Percentiles rank a stretch among this genome's conserved stretches.
Evolutionary conservation across 352 stramenopile genomes (phyloP).

Genomic region (Pythium dissimile): DNA sequence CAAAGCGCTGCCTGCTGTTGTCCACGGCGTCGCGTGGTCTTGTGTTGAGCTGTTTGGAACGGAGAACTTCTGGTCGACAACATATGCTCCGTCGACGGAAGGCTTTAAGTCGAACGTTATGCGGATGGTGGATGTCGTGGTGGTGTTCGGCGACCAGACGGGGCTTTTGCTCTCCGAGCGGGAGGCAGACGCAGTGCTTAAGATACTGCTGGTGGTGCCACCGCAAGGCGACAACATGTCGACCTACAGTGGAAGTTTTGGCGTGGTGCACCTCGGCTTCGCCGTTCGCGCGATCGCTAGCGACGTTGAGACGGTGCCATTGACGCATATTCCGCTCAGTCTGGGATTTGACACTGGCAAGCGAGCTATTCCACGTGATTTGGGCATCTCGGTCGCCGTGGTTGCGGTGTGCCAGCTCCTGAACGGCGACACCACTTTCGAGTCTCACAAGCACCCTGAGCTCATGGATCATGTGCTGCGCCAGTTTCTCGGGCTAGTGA

Average conservation of each 20-base stretch:
- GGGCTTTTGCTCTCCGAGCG: conserved; percentile 35
- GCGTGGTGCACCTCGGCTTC: conserved; percentile 3
- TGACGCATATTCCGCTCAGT: conserved; percentile 1
- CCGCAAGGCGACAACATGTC: neutral
- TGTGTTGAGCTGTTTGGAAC: conserved; percentile 29
- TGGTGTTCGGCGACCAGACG: conserved; percentile 39
- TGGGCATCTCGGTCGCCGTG: neutral
- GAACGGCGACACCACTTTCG: conserved; percentile 7
- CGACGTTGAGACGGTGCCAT: neutral
- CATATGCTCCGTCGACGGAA: neutral
- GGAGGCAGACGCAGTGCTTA: conserved; percentile 36
- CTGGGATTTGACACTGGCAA: neutral
- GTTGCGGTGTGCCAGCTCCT: neutral
- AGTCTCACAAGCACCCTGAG: neutral
- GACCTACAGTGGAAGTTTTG: neutral
- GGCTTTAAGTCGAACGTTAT: neutral
- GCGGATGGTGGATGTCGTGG: conserved; percentile 31
- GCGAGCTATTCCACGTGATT: neutral
- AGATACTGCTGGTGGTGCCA: conserved; percentile 19
- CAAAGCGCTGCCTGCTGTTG: neutral
- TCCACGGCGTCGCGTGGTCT: conserved; percentile 19
- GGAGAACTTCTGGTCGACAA: conserved; percentile 42
- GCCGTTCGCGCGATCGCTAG: neutral
- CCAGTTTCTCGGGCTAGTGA: conserved; percentile 15
- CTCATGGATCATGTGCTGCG: conserved; percentile 12